These are phyloP conservation scores for Globisporangium echinulatum DNA, from an alignment of 352 stramenopile species.

Conservation along the genomic window DNA sequence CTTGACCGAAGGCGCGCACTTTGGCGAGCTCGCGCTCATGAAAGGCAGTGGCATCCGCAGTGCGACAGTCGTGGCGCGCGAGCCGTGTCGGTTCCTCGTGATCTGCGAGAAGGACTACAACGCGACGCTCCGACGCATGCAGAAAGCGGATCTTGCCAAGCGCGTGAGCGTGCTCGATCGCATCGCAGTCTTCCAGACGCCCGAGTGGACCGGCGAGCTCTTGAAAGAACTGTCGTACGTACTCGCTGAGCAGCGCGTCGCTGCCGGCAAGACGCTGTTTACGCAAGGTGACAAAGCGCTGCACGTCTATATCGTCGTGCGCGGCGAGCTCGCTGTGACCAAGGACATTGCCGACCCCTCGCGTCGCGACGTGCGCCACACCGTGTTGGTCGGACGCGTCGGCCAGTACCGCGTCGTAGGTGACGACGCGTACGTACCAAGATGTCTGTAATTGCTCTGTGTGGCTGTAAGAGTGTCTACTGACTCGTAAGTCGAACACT, in stretches of 20 bases:
- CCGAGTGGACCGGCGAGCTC: constrained; percentile 63
- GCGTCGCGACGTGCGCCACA: constrained; percentile 18
- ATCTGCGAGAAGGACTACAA: constrained; percentile 78
- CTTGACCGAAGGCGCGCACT: constrained; percentile 58
- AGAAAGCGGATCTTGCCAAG: constrained; percentile 61
- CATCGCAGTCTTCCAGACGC: constrained; percentile 69
- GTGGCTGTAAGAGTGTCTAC: constrained; percentile 11
- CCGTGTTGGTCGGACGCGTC: constrained; percentile 52
- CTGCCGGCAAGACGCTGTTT: constrained; percentile 39
- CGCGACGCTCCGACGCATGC: constrained; percentile 51
- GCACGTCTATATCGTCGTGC: constrained; percentile 69
- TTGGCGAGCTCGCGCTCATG: constrained; percentile 69
- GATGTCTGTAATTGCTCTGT: neutral
- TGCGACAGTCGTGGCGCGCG: constrained; percentile 57
- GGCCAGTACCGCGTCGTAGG: constrained; percentile 54
- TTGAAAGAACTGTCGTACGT: constrained; percentile 75
- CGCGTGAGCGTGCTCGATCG: constrained; percentile 51
- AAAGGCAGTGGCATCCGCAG: constrained; percentile 62
- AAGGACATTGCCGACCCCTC: constrained; percentile 43
- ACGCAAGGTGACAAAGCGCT: constrained; percentile 50
- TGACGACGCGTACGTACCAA: constrained; percentile 55
- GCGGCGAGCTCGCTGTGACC: constrained; percentile 50
- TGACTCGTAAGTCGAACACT: too few relatives aligned
- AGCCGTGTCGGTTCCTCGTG: constrained; percentile 57
- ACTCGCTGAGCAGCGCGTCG: constrained; percentile 50